Conservation (phyloP, 441 rosid genomes). For the Erysimum pusillum region DNA sequence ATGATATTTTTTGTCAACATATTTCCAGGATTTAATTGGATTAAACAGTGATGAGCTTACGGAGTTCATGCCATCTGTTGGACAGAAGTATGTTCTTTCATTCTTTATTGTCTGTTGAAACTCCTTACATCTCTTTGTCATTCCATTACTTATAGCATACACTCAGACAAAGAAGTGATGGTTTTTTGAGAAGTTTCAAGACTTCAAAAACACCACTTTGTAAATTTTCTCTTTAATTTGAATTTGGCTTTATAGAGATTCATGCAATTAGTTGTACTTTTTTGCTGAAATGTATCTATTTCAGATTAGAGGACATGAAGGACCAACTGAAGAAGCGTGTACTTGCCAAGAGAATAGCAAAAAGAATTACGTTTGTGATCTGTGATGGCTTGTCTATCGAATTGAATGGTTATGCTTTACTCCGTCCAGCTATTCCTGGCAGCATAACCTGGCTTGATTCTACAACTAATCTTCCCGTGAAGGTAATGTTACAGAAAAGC, state of each 20-base stretch:
- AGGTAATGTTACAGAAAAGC: constrained; percentile 56
- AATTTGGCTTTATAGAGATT: neutral
- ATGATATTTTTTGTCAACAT: constrained; percentile 61
- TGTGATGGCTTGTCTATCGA: constrained; percentile 74
- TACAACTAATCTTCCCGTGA: constrained; percentile 84
- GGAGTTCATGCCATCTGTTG: constrained; percentile 68
- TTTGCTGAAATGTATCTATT: constrained; percentile 37
- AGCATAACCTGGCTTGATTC: constrained; percentile 94
- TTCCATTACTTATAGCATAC: constrained; percentile 16
- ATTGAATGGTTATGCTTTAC: constrained; percentile 82
- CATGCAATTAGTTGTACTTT: neutral
- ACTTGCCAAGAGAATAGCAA: constrained; percentile 81
- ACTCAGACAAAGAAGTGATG: constrained; percentile 10
- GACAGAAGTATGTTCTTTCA: constrained; percentile 63
- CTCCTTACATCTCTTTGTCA: constrained; percentile 8
- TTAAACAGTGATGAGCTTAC: constrained; percentile 67
- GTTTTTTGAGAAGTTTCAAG: constrained; percentile 23
- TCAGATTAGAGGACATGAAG: constrained; percentile 91
- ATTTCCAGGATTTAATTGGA: constrained; percentile 81
- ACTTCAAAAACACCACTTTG: constrained; percentile 9
- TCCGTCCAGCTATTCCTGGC: constrained; percentile 89
- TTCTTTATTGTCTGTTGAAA: constrained; percentile 14
- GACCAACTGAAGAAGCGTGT: constrained; percentile 85
- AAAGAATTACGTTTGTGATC: constrained; percentile 65
- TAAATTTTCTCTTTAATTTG: constrained; percentile 16